Evolutionary conservation across 495 filamentous ascomycete species (phyloP), one percentile per base, ranked within the genome.

Genomic region (Xylaria grammica): DNA sequence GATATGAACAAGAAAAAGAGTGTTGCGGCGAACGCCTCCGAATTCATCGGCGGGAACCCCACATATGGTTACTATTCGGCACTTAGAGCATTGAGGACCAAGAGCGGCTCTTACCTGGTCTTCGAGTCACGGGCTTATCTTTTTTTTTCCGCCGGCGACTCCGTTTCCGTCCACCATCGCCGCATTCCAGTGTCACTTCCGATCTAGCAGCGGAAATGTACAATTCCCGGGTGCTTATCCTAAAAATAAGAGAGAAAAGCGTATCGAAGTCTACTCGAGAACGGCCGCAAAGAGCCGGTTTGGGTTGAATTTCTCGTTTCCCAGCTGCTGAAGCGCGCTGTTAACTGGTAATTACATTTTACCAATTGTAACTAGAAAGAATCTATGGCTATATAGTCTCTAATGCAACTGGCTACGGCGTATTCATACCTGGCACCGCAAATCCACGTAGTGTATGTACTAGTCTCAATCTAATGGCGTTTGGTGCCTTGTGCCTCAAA

Each of bases 21-120:
- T 29, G 27, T 45, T 38, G 20, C 51, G 60, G 40, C 50, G 60
- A 63, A 45, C n/a, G n/a, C 44, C 45, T 50, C 60, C 60, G 60
- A 62, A 53, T 24, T 19, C 49, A 62, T 45, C 42, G 22, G 50
- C 60, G 50, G 51, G 30, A 45, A 17, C 40, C 51, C 60, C 60
- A 40, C 60, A 63, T 48, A 55, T 15, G 3, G 26, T 63, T 27
- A 34, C 30, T 63, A 48, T 48, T 29, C 40, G 50, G 40, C 20
- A 63, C 22, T 55, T 44, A 3, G 38, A 44, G 26, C 22, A 38
- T 61, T 30, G 59, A 61, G 17, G 26, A 40, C 50, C 40, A 63
- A 55, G 60, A 38, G 26, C 29, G 4, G 40, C 60, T 50, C 60
- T 50, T 55, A 17, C 51, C 38, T 44, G 5, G 40, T 26, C 19